Conservation (phyloP, 169 alveolate species). For the Perkinsus marinus region DNA sequence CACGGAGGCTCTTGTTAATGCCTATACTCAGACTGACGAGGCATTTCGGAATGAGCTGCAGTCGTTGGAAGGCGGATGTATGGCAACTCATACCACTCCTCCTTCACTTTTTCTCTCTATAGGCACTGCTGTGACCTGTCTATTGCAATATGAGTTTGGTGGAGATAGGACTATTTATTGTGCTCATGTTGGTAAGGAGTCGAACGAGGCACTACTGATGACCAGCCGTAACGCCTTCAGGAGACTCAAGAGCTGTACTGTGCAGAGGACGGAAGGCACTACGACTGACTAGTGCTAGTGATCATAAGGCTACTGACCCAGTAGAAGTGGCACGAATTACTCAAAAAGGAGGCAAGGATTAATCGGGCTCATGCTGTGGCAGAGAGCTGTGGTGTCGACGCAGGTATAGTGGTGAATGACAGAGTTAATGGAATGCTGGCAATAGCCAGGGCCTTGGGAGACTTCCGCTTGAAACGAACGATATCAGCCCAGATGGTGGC, state of each 20-base stretch:
- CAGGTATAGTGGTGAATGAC: background rate
- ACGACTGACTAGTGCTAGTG: background rate
- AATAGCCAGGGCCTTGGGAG: slow-evolving; percentile 4
- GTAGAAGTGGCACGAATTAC: background rate
- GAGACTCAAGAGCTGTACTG: background rate
- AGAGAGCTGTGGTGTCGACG: background rate
- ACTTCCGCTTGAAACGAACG: background rate
- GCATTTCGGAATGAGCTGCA: background rate
- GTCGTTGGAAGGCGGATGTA: background rate
- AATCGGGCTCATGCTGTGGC: background rate
- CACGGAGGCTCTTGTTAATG: background rate
- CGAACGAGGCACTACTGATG: background rate
- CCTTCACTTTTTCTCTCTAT: too few species aligned
- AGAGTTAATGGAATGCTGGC: slow-evolving; percentile 6
- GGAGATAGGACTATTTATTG: background rate
- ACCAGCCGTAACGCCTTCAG: background rate
- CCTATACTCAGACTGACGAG: background rate
- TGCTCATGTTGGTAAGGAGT: background rate
- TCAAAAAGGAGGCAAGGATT: background rate
- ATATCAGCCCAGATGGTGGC: background rate
- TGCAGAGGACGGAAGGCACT: background rate
- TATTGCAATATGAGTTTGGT: background rate
- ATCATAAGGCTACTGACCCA: background rate
- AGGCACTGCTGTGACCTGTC: background rate
- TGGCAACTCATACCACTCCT: too few species aligned